phyloP scores from a whole-genome alignment of 108 stramenopile species.

The Thalassiosira profunda region DNA sequence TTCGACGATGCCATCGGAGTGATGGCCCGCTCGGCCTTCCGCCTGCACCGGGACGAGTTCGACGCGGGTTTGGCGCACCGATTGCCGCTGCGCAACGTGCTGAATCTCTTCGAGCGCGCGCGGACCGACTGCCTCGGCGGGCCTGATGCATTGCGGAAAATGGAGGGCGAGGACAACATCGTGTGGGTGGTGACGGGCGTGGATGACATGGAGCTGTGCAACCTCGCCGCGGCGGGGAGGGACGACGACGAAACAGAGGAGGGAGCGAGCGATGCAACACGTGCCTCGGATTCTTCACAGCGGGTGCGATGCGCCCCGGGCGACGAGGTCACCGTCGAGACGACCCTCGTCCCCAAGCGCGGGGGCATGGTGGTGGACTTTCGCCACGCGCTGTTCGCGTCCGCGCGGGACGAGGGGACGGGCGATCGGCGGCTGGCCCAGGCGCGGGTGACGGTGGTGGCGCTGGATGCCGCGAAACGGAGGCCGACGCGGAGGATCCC shows the following conservation, averaged over 20 bases:
- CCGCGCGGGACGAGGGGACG: slow-evolving; percentile 6
- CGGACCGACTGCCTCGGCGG: slow-evolving; percentile 68
- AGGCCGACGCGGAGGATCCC: slow-evolving; percentile 64
- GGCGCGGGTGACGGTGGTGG: slow-evolving; percentile 58
- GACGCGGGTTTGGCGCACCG: slow-evolving; percentile 42
- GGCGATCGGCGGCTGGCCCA: slow-evolving; percentile 48
- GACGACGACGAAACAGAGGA: slow-evolving; percentile 1
- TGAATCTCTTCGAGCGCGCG: slow-evolving; percentile 76
- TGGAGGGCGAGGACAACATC: slow-evolving; percentile 58
- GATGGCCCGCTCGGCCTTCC: slow-evolving; percentile 21
- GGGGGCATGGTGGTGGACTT: slow-evolving; percentile 69
- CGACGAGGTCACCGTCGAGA: slow-evolving; percentile 42
- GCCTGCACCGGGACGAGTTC: slow-evolving; percentile 67
- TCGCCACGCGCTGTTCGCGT: slow-evolving; percentile 45
- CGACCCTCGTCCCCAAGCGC: slow-evolving; percentile 43
- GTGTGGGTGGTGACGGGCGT: slow-evolving; percentile 66
- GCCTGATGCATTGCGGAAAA: slow-evolving; percentile 52
- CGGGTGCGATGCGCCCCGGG: slow-evolving; percentile 4
- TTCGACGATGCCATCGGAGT: too few species aligned
- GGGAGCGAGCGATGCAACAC: background rate
- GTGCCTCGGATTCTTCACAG: background rate
- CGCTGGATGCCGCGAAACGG: slow-evolving; percentile 45
- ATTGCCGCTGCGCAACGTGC: slow-evolving; percentile 62
- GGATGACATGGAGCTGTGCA: slow-evolving; percentile 40
- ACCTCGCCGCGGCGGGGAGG: background rate